Base-by-base conservation (phyloP, 2,329 filamentous ascomycete species). In the Calonectria naviculata region DNA sequence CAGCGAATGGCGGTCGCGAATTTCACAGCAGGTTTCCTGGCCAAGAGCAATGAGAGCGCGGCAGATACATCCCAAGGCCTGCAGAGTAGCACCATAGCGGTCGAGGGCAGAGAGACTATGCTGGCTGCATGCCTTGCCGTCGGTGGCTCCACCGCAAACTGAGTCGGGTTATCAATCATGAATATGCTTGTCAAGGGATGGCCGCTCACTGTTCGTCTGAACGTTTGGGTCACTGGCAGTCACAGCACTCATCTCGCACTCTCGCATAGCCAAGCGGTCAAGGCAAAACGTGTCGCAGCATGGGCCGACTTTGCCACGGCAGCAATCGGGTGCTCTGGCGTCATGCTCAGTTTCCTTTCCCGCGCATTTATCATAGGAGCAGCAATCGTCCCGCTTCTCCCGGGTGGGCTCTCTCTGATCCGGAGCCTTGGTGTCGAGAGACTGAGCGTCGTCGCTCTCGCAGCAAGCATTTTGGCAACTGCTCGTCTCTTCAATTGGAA, bases 41-140 rank as follows among this genome's bases (percentile, higher is more conserved):
- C 88, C 87, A 21, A 89, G 81, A 10, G 87, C 85, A 31, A 89
- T 71, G 19, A 90, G 83, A 24, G 86, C 84, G 21, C 87, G 85
- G 69, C 88, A 90, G 71, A 90, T 87, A 76, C 88, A 90, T 4
- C 88, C 88, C 1, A 90, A 78, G 5, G 87, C 84, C 52, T 85
- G 78, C 2, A 90, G 83, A 17, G 75, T 85, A 3, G 82, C 81
- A 1, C 80, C 82, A 65, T 89, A 89, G 19, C 77, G 81, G 28
- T 83, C 78, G 31, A 79, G 82, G 2, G 82, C 78, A 8, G 80
- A 81, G 13, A 74, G 78, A 1, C 71, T 68, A 70, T 88, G 87
- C 7, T 80, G 56, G 29, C 70, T 72, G 73, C 86, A 88, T 34
- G 84, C 75, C 52, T 81, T 79, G 64, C 75, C 81, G 68, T 71